Conservation (phyloP, 2,329 filamentous ascomycete species). For the Apiospora marii region DNA sequence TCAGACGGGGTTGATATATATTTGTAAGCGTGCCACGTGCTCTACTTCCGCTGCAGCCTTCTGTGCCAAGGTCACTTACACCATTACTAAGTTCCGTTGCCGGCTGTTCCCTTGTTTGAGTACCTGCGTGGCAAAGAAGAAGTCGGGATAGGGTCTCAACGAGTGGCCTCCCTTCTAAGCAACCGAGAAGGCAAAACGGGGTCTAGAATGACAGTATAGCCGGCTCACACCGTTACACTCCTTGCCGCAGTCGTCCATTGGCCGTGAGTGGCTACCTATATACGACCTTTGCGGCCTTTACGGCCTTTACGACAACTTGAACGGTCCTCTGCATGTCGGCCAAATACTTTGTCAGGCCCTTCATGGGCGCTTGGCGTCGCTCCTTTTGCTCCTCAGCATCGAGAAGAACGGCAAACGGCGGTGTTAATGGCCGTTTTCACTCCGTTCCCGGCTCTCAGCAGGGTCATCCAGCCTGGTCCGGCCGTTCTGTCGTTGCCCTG, state of each 20-base stretch:
- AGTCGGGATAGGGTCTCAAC: not conserved
- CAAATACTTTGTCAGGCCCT: conserved; percentile 33
- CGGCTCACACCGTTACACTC: not conserved
- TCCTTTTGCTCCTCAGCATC: conserved; percentile 30
- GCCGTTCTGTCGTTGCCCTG: conserved; percentile 40
- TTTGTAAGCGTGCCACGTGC: conserved; percentile 5
- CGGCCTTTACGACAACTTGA: not conserved
- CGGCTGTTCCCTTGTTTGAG: not conserved
- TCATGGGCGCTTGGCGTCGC: conserved; percentile 33
- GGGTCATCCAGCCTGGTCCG: conserved; percentile 38
- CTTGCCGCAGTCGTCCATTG: not conserved
- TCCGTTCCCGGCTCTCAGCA: conserved; percentile 29
- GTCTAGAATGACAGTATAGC: not conserved
- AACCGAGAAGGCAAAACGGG: not conserved
- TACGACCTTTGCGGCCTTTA: not conserved
- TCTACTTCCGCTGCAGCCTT: not conserved
- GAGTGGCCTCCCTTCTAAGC: not conserved
- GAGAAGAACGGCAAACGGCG: conserved; percentile 30
- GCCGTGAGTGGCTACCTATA: conserved; percentile 14
- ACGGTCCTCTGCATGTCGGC: conserved; percentile 32
- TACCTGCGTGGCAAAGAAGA: not conserved
- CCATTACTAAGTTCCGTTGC: not conserved
- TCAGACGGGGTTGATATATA: not conserved
- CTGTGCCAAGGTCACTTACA: conserved; percentile 2
- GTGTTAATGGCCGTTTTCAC: conserved; percentile 29